Evolutionary conservation across 2,329 filamentous ascomycete species (phyloP).

Genomic region (Amauroascus verrucosus): DNA sequence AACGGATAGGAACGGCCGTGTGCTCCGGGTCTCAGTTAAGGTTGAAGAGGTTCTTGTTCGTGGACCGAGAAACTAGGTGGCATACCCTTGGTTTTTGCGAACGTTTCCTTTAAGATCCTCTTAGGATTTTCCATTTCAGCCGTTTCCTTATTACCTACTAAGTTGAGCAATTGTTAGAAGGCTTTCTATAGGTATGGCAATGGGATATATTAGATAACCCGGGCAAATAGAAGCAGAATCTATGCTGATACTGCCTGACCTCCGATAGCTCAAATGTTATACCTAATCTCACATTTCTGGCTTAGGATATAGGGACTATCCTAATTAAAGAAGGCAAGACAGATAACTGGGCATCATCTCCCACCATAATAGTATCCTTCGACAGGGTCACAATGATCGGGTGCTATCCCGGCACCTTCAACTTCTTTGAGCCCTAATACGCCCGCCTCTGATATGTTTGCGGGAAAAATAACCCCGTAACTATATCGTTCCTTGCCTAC

Average conservation of each 20-base stretch:
- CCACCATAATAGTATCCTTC: constrained; percentile 10
- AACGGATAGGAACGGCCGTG: not conserved
- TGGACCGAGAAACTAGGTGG: constrained; percentile 14
- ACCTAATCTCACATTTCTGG: no score
- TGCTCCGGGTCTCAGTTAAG: constrained; percentile 9
- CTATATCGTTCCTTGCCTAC: constrained; percentile 4
- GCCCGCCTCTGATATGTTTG: constrained; percentile 1
- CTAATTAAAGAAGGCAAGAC: no score
- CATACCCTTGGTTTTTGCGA: no score
- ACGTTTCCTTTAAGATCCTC: no score
- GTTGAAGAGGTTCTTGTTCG: constrained; percentile 14
- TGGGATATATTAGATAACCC: not conserved
- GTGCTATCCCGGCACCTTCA: not conserved
- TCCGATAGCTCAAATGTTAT: not conserved
- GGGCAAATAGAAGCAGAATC: not conserved
- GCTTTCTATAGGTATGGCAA: no score
- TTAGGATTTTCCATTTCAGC: no score
- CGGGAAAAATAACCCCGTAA: constrained; percentile 5
- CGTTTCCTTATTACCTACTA: not conserved
- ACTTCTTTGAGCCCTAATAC: constrained; percentile 4
- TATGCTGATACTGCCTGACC: not conserved
- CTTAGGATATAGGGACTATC: no score
- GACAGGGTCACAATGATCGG: not conserved
- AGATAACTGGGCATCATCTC: not conserved
- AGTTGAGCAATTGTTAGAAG: no score